These are phyloP conservation scores for Sistotremastrum niveocremeum DNA, from an alignment of 768 basidiomycete species.

Conservation along the genomic window DNA sequence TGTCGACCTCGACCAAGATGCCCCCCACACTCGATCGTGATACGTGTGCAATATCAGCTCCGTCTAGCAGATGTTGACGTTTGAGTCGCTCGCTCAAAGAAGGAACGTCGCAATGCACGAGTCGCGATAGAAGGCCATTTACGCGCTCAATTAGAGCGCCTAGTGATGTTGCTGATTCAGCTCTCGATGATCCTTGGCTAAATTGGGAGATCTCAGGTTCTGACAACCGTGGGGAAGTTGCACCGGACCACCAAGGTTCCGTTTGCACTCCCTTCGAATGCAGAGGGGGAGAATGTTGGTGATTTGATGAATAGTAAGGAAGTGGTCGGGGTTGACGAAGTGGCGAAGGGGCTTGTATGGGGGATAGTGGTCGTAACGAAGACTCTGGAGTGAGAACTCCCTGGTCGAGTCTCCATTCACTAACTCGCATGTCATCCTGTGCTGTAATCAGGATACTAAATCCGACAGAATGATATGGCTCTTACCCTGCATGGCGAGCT, in stretches of 20 bases:
- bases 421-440: no score
- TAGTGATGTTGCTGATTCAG: constrained; percentile 27
- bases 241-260: constrained; percentile 23
- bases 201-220: constrained; percentile 2
- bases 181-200: background rate
- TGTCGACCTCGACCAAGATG: constrained; percentile 56
- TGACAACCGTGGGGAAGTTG: constrained; percentile 19
- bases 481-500: no score
- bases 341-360: no score
- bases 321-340: no score
- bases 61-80: constrained; percentile 75
- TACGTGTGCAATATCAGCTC: constrained; percentile 69
- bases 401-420: no score
- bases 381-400: no score
- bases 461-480: no score
- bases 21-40: constrained; percentile 68
- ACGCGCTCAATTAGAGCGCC: constrained; percentile 51
- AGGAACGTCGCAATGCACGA: constrained; percentile 67
- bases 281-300: constrained; percentile 33
- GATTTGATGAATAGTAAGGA: background rate
- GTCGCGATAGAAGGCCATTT: constrained; percentile 43
- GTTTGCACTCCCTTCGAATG: constrained; percentile 61
- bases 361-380: no score
- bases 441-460: no score
- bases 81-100: constrained; percentile 84